phyloP scores from a whole-genome alignment of 129 eudicot genomes.

The Flaveria sonorensis region DNA sequence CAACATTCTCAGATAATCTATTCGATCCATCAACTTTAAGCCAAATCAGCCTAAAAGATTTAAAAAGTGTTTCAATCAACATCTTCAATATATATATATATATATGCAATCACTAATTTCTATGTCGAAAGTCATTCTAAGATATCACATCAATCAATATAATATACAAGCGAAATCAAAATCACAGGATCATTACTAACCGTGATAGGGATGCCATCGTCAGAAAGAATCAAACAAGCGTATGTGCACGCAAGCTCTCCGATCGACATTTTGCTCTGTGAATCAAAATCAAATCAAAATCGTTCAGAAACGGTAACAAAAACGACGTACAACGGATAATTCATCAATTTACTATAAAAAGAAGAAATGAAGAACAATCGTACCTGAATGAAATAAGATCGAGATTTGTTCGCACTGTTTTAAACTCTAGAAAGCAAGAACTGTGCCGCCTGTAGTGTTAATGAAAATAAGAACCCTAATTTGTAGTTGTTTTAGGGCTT shows the following conservation, averaged over 20 bases:
- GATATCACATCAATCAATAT: neutral
- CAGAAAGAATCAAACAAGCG: slow-evolving; percentile 42
- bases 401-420: neutral
- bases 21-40: no score
- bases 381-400: slow-evolving; percentile 22
- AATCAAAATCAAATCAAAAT: neutral
- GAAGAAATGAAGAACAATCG: neutral
- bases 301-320: neutral
- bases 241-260: slow-evolving; percentile 46
- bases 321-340: neutral
- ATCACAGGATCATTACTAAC: slow-evolving; percentile 16
- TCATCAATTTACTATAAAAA: neutral
- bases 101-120: neutral
- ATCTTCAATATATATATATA: neutral
- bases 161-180: neutral
- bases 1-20: no score
- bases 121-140: neutral
- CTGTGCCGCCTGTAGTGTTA: slow-evolving; percentile 22
- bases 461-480: slow-evolving; percentile 26
- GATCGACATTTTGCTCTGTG: slow-evolving; percentile 33
- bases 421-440: slow-evolving; percentile 15
- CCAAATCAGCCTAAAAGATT: no score
- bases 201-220: slow-evolving; percentile 46
- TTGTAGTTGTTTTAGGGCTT: neutral
- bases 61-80: neutral